Percentiles rank a stretch among this genome's conserved stretches.
These are phyloP conservation scores for Ophiostoma quercus DNA, from an alignment of 2,329 filamentous ascomycete genomes.

Conservation along the genomic window DNA sequence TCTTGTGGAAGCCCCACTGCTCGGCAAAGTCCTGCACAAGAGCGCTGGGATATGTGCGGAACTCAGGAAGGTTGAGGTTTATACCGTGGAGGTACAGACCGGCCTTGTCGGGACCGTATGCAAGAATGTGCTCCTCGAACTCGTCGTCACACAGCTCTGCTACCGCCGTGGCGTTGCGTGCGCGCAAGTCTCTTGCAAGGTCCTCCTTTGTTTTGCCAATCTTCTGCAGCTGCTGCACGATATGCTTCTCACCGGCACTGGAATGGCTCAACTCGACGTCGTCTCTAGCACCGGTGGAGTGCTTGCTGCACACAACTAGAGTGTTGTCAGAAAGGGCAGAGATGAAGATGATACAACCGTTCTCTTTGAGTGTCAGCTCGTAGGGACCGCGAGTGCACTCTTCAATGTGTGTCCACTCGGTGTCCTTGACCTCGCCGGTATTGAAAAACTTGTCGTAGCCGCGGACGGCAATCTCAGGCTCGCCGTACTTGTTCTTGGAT, in stretches of 20 bases:
- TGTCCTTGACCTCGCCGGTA: constrained; percentile 71
- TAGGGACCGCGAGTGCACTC: constrained; percentile 77
- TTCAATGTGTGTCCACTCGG: constrained; percentile 76
- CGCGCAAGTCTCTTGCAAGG: constrained; percentile 67
- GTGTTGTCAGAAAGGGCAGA: constrained; percentile 84
- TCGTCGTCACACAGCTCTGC: constrained; percentile 93
- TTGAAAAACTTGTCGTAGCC: constrained; percentile 99
- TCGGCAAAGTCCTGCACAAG: constrained; percentile 88
- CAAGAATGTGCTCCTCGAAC: constrained; percentile 95
- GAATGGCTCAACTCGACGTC: constrained; percentile 77
- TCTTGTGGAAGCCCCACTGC: constrained; percentile 89
- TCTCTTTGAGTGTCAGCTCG: constrained; percentile 94
- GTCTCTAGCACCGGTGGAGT: constrained; percentile 78
- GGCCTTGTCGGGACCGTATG: constrained; percentile 74
- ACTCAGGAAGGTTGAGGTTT: constrained; percentile 90
- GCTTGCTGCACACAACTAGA: constrained; percentile 95
- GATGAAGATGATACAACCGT: constrained; percentile 99
- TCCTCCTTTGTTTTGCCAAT: constrained; percentile 75
- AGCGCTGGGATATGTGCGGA: constrained; percentile 75
- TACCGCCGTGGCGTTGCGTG: constrained; percentile 86
- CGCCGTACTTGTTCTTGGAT: constrained; percentile 55
- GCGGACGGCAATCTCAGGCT: constrained; percentile 73
- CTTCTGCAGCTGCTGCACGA: constrained; percentile 70
- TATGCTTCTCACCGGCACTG: constrained; percentile 71
- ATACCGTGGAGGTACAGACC: constrained; percentile 94